Base-by-base conservation (phyloP, 2,329 filamentous ascomycete genomes). In the Monosporascus sp. region DNA sequence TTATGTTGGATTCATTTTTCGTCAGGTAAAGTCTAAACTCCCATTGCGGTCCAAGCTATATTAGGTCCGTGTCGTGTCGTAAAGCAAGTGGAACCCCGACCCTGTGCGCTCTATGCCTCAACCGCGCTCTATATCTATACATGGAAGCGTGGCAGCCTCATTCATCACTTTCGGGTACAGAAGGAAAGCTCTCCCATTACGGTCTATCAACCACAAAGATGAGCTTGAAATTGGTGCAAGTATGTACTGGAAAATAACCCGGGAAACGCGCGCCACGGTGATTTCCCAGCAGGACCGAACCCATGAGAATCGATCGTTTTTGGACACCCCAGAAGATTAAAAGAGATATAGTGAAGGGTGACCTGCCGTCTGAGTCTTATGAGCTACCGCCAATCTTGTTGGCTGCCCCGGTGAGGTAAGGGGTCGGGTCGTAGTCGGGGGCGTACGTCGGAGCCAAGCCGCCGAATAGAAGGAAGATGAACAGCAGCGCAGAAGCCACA, bases 401-500 rank as follows among this genome's bases (percentile, higher is more conserved):
- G 56, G 76, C 73, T 41, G 79, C 76, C 60, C 74, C 74, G 54
- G 69, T 73, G 51, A 79, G 69, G 51, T 79, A 72, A 63, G 74
- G 76, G 51, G 72, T 68, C 6, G 81, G 73, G 64, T 82, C 76
- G 60, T 82, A 82, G 37, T 76, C 77, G 31, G 79, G 72, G 17
- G 77, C 78, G 57, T 84, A 84, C 28, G 74, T 77, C 22, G 86
- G 86, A 48, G 84, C 85, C 58, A 89, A 71, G 41, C 84, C 82
- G 56, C 82, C 83, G 53, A 95, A 81, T 20, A 95, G 71, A 60
- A 89, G 70, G 71, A 94, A 86, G 61, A 93, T 72, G 50, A 81
- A 73, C 58, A 88, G 71, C 54, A 89, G 69, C 20, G 81, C 78
- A 26, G 80, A 72, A 50, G 78, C 81, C 56, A 93, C 82, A 62